phyloP scores from a whole-genome alignment of 257 asterid species.

The Nicotiana tabacum region DNA sequence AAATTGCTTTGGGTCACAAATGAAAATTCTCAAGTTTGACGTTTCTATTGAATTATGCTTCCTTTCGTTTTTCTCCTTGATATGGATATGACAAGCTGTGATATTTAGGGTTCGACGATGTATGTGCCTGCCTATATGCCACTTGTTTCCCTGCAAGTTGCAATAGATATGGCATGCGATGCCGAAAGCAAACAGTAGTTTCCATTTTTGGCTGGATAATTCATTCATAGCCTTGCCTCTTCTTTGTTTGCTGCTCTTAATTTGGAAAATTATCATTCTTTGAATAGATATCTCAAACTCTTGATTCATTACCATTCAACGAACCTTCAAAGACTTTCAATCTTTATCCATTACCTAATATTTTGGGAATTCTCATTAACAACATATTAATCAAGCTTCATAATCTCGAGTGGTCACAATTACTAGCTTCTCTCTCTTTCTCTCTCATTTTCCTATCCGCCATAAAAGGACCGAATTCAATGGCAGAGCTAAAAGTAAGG shows the following conservation, averaged over 20 bases:
- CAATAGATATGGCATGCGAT: not conserved
- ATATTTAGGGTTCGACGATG: not conserved
- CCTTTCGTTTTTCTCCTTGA: no score
- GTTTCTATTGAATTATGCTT: no score
- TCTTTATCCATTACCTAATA: not conserved
- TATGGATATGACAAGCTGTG: not conserved
- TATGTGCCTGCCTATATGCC: not conserved
- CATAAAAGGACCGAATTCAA: no score
- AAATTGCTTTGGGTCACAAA: no score
- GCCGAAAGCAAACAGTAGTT: not conserved
- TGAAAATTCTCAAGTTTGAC: no score
- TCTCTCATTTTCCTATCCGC: no score
- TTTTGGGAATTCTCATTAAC: not conserved
- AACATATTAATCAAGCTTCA: not conserved
- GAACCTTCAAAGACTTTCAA: not conserved
- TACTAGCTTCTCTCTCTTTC: not conserved
- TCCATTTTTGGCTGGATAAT: not conserved
- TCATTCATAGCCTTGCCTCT: not conserved
- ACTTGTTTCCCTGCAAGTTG: not conserved
- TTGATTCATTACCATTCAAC: not conserved
- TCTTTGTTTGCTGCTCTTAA: not conserved
- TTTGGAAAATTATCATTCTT: not conserved
- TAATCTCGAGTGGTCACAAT: not conserved
- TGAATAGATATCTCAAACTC: not conserved
- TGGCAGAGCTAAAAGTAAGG: no score